Percentiles rank a stretch among this genome's conserved stretches.
phyloP scores from a whole-genome alignment of 2,329 filamentous ascomycete genomes.

The Cercospora sojina region DNA sequence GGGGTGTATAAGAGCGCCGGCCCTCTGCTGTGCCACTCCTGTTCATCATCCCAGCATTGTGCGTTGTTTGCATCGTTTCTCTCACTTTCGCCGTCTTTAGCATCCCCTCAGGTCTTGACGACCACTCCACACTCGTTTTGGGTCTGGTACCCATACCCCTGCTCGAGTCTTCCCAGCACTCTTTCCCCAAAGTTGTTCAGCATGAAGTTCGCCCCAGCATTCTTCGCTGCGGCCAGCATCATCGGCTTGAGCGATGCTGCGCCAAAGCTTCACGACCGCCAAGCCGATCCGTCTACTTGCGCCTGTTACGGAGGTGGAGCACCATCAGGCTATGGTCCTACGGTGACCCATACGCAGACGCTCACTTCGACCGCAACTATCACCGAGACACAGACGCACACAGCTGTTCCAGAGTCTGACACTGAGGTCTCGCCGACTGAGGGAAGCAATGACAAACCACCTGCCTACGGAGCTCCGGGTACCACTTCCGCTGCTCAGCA shows the following conservation, averaged over 20 bases:
- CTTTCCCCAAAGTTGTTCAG: slow-evolving; percentile 20
- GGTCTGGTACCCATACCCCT: slow-evolving; percentile 14
- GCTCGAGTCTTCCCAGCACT: slow-evolving; percentile 14
- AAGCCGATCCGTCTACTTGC: slow-evolving; percentile 40
- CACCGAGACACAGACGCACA: slow-evolving; percentile 15
- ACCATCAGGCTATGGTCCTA: slow-evolving; percentile 16
- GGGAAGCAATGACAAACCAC: slow-evolving; percentile 11
- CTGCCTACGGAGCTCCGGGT: slow-evolving; percentile 14
- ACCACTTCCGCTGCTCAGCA: slow-evolving; percentile 14
- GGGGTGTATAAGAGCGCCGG: slow-evolving; percentile 19
- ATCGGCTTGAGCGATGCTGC: slow-evolving; percentile 47
- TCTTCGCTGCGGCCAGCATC: slow-evolving; percentile 48
- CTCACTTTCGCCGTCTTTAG: slow-evolving; percentile 25
- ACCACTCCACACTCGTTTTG: slow-evolving; percentile 27
- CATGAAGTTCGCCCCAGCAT: slow-evolving; percentile 41
- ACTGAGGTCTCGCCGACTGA: slow-evolving; percentile 21
- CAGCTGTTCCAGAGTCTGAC: slow-evolving; percentile 15
- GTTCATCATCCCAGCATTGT: slow-evolving; percentile 7
- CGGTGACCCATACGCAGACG: slow-evolving; percentile 25
- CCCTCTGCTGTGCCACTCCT: background rate
- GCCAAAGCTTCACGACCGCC: slow-evolving; percentile 49
- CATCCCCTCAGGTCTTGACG: slow-evolving; percentile 29
- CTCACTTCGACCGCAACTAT: slow-evolving; percentile 22
- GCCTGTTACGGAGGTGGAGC: slow-evolving; percentile 12
- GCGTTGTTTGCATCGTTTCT: background rate